Percentiles rank a stretch among this genome's conserved stretches.
Conservation (phyloP, 78 protist species). For the Paratrimastix pyriformis region DNA sequence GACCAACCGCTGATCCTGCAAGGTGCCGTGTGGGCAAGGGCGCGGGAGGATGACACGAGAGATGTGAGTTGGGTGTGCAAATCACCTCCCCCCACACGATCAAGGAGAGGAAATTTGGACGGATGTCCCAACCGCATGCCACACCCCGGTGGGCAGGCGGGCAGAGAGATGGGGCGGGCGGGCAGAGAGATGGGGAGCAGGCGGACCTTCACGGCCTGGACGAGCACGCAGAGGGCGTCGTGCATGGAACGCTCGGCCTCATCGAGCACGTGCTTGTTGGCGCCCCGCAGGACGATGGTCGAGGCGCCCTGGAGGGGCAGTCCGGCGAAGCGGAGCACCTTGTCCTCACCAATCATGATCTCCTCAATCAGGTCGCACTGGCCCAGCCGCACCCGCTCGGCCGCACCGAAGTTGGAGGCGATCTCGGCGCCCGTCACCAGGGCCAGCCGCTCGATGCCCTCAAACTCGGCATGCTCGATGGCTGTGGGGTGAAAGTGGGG, state of each 20-base stretch:
- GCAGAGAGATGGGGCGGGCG: too few species aligned
- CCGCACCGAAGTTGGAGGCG: slow-evolving; percentile 91
- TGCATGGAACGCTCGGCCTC: slow-evolving; percentile 98
- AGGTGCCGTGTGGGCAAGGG: too few species aligned
- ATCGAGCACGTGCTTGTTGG: slow-evolving; percentile 84
- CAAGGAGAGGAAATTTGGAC: too few species aligned
- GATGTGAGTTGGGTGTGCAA: too few species aligned
- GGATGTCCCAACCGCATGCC: too few species aligned
- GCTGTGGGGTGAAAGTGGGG: slow-evolving; percentile 35
- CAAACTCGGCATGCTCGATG: slow-evolving; percentile 98
- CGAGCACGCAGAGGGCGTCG: slow-evolving; percentile 97
- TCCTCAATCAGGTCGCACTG: slow-evolving; percentile 82
- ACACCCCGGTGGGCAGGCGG: too few species aligned
- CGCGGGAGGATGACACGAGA: too few species aligned
- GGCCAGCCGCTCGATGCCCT: slow-evolving; percentile 86
- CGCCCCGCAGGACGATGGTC: slow-evolving; percentile 96
- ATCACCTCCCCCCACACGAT: too few species aligned
- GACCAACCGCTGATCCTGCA: slow-evolving; percentile 42
- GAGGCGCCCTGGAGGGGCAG: slow-evolving; percentile 82
- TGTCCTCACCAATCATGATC: slow-evolving; percentile 96
- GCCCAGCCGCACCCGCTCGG: slow-evolving; percentile 78
- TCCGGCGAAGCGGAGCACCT: slow-evolving; percentile 76
- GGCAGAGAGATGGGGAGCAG: too few species aligned
- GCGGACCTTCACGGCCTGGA: slow-evolving; percentile 66
- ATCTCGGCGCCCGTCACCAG: slow-evolving; percentile 80